A percentile compares a stretch with the other conserved stretches of the same genome.
phyloP scores from a whole-genome alignment of 2,329 filamentous ascomycete genomes.

The Talaromyces albobiverticillius region DNA sequence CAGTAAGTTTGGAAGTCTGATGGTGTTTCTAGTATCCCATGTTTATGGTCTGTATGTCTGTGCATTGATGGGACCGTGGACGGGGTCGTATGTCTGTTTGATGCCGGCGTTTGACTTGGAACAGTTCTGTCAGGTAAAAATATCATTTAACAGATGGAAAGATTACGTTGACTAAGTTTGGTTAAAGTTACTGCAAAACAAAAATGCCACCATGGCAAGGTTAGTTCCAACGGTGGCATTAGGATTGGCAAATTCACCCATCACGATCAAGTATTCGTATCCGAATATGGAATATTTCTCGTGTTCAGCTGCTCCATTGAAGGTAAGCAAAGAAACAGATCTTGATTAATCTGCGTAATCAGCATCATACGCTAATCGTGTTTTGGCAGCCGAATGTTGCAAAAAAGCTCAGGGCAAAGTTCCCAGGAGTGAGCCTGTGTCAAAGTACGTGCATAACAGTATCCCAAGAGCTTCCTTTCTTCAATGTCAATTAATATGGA shows the following conservation, averaged over 20 bases:
- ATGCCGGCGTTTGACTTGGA: conserved; percentile 17
- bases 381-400: conserved; percentile 8
- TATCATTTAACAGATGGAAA: background rate
- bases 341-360: no score
- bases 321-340: background rate
- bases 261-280: conserved; percentile 15
- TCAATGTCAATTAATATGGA: background rate
- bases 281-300: conserved; percentile 17
- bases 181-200: conserved; percentile 14
- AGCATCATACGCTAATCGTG: background rate
- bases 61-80: conserved; percentile 15
- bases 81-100: conserved; percentile 19
- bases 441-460: no score
- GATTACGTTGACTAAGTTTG: no score
- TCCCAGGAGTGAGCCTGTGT: conserved; percentile 14
- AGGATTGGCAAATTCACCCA: conserved; percentile 11
- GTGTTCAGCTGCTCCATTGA: conserved; percentile 18
- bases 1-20: background rate
- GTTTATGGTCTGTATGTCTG: conserved; percentile 19
- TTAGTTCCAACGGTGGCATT: conserved; percentile 15
- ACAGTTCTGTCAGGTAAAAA: conserved; percentile 13
- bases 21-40: conserved; percentile 13
- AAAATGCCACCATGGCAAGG: conserved; percentile 15
- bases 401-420: conserved; percentile 9
- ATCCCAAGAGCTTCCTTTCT: background rate